Evolutionary conservation across 169 alveolate genomes (phyloP).

Genomic region (Cryptosporidium parvum): DNA sequence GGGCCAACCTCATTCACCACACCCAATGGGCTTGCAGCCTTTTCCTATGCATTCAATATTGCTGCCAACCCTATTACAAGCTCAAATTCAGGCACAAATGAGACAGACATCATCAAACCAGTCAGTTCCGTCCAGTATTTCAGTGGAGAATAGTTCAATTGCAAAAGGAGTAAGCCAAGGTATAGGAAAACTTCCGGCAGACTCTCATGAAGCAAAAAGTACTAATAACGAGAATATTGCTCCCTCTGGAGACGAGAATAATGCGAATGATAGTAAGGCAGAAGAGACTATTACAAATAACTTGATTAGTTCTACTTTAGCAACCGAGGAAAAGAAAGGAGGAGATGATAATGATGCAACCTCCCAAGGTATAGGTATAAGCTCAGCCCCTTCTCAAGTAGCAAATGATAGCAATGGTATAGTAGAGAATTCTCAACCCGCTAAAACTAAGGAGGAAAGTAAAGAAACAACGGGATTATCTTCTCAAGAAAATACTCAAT

Average conservation of each 20-base stretch:
- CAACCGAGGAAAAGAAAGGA: neutral
- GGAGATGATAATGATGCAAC: neutral
- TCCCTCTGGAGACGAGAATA: neutral
- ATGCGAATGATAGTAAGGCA: neutral
- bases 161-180: neutral
- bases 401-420: neutral
- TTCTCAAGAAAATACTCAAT: neutral
- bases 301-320: neutral
- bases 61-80: slow-evolving; percentile 48
- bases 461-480: neutral
- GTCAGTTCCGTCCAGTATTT: neutral
- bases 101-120: neutral
- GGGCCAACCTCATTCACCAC: slow-evolving; percentile 21
- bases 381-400: neutral
- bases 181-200: neutral
- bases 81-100: slow-evolving; percentile 48
- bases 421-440: neutral
- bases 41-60: slow-evolving; percentile 59
- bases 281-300: neutral
- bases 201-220: neutral
- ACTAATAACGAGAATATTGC: neutral
- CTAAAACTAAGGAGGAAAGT: neutral
- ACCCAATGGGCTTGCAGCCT: slow-evolving; percentile 33
- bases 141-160: neutral
- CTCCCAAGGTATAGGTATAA: neutral